Evolutionary conservation across 768 basidiomycete genomes (phyloP), one percentile per base, ranked within the genome.

Genomic region (Tremella fuciformis): DNA sequence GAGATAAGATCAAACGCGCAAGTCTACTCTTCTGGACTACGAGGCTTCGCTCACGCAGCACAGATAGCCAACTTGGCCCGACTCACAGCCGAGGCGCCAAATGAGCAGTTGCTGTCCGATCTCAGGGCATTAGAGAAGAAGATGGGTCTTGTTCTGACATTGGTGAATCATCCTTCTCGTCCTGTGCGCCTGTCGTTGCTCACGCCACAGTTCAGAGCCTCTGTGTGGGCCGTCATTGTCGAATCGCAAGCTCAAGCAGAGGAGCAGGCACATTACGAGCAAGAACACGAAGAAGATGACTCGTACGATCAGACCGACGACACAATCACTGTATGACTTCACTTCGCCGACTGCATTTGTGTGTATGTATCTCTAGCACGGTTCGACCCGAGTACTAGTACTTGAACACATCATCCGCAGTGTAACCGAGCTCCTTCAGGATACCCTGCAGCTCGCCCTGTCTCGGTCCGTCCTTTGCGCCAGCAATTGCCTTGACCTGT

Each of bases 61-160:
- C 58, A 75, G 74, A 71, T 73, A 40, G 65, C 70, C 22, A 60
- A 57, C 16, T 63, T 76, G 3, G 86, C 89, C n/a, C 85, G 84
- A 63, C 78, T 79, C 39, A 81, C 94, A 59, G 82, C 85, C 53
- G 84, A 87, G 58, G 81, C 84, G 50, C 91, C 91, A 0, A 89
- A 96, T 72, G 83, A 88, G 60, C 80, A 81, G 52, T 82, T 97
- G 70, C 79, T 97, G 26, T 81, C 82, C 51, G 85, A 87, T 52
- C 78, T 99, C 25, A 82, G 92, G 38, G 81, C 84, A 6, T 80
- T 99, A 47, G 94, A 98, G 73, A 84, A 88, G 76, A 94, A 96
- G 77, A 91, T 99, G 88, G 90, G 89, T 8, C 81, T 99, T 54
- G 92, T 97, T 0, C 78, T 97, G 75, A 98, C 93, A 0, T 78